These are phyloP conservation scores for Pelagophyceae sp. DNA, from an alignment of 352 stramenopile genomes.

Conservation along the genomic window DNA sequence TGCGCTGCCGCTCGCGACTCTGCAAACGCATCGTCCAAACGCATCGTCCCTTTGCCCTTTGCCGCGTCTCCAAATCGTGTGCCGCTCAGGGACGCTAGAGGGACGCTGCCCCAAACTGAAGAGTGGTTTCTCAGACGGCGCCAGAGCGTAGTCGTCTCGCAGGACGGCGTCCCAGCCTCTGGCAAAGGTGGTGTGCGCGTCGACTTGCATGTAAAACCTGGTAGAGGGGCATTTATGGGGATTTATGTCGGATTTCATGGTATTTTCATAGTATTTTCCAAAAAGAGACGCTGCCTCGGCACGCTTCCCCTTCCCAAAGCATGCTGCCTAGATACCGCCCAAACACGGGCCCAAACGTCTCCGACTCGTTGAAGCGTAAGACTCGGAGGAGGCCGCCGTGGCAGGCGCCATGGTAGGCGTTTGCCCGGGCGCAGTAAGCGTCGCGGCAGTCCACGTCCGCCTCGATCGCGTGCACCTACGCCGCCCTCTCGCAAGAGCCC, in stretches of 20 bases:
- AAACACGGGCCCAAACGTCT: constrained; percentile 59
- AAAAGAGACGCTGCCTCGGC: no score
- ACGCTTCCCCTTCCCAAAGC: constrained; percentile 50
- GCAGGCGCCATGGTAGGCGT: constrained; percentile 44
- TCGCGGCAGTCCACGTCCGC: constrained; percentile 61
- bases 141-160: constrained; percentile 47
- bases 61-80: no score
- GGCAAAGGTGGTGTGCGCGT: constrained; percentile 59
- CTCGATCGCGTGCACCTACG: constrained; percentile 43
- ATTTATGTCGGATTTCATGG: no score
- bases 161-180: constrained; percentile 59
- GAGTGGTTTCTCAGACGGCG: constrained; percentile 50
- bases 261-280: no score
- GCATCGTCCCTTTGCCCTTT: no score
- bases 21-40: no score
- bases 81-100: no score
- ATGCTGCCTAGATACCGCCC: constrained; percentile 57
- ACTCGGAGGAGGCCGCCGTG: constrained; percentile 50
- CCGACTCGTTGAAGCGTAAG: constrained; percentile 61
- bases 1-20: no score
- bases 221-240: no score
- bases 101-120: no score
- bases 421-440: constrained; percentile 48
- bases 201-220: constrained; percentile 69
- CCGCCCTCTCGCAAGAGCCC: no score